phyloP scores from a whole-genome alignment of 495 filamentous ascomycete species.

The Oidiodendron maius region DNA sequence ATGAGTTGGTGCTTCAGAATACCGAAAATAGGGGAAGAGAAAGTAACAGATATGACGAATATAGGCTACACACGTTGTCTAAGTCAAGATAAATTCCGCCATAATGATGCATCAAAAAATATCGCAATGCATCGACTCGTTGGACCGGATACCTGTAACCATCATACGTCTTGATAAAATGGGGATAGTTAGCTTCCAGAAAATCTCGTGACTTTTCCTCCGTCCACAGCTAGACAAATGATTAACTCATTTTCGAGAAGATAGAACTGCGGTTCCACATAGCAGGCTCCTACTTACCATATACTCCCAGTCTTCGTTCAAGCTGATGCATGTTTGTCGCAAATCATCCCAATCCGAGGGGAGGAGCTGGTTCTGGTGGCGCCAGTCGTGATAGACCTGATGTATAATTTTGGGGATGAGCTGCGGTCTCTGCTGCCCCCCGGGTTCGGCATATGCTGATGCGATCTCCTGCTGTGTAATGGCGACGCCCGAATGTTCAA shows the following conservation, averaged over 20 bases:
- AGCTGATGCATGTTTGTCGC: conserved; percentile 64
- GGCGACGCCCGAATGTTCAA: conserved; percentile 34
- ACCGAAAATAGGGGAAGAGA: neutral
- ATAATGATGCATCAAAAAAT: conserved; percentile 76
- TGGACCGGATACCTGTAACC: conserved; percentile 73
- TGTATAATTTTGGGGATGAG: conserved; percentile 85
- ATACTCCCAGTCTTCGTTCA: conserved; percentile 73
- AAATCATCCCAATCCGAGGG: conserved; percentile 66
- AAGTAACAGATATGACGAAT: too few relatives aligned
- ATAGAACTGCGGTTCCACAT: neutral
- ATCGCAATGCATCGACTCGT: conserved; percentile 76
- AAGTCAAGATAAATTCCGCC: conserved; percentile 84
- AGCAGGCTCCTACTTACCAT: conserved; percentile 47
- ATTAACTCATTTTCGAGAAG: too few relatives aligned
- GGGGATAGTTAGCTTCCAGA: conserved; percentile 55
- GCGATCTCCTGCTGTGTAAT: conserved; percentile 37
- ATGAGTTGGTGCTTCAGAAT: conserved; percentile 3
- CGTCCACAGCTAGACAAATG: conserved; percentile 12
- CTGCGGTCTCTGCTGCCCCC: conserved; percentile 46
- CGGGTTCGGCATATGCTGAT: neutral
- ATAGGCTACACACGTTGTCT: conserved; percentile 60
- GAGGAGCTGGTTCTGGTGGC: conserved; percentile 46
- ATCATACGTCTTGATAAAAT: conserved; percentile 78
- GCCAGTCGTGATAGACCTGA: conserved; percentile 71
- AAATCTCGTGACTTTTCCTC: conserved; percentile 16